Evolutionary conservation across 176 grass and related monocot genomes (phyloP).

Genomic region (Saccharum spontaneum): DNA sequence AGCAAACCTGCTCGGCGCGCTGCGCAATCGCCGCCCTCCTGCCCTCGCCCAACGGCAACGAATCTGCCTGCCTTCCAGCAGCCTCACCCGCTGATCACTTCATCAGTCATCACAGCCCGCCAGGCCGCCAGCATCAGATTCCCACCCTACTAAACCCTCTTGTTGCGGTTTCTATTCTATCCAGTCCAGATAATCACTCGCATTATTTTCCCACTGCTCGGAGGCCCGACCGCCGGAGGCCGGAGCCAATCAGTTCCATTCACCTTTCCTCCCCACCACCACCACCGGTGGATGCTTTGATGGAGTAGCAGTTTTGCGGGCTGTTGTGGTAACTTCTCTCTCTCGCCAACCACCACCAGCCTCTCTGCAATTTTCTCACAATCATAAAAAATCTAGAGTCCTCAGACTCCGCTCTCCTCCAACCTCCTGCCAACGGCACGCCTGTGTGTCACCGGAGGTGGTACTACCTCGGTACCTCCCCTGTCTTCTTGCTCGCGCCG

Average conservation of each 20-base stretch:
- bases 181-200: background rate
- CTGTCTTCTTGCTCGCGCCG: background rate
- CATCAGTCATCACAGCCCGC: background rate
- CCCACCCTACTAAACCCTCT: slow-evolving; percentile 7
- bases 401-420: background rate
- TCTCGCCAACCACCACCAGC: background rate
- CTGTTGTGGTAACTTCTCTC: background rate
- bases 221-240: no score
- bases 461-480: background rate
- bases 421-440: slow-evolving; percentile 29
- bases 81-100: background rate
- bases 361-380: background rate
- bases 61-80: slow-evolving; percentile 3
- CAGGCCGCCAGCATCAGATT: slow-evolving; percentile 39
- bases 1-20: background rate
- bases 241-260: no score
- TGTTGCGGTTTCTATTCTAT: background rate
- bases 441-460: background rate
- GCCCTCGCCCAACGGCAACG: slow-evolving; percentile 25
- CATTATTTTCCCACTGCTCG: background rate
- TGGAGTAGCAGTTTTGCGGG: background rate
- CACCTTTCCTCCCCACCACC: slow-evolving; percentile 9
- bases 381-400: no score
- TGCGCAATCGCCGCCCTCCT: background rate
- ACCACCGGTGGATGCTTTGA: background rate